Evolutionary conservation across 2,329 filamentous ascomycete species (phyloP).

Genomic region (Leptosphaerulina australis): DNA sequence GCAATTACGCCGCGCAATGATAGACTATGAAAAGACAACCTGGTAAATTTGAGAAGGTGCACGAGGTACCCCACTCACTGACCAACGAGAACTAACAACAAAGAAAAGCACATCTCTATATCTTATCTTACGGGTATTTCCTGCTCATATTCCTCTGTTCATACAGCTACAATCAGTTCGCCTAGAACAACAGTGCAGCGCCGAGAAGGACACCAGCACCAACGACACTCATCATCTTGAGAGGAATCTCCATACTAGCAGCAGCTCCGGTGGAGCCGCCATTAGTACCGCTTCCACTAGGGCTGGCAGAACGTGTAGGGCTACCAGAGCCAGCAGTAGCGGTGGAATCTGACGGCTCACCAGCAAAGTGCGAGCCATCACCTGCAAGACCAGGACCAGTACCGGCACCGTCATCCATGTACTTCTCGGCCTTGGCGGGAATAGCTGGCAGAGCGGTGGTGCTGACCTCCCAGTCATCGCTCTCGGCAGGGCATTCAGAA

Average conservation of each 20-base stretch:
- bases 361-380: slow-evolving; percentile 48
- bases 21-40: slow-evolving; percentile 2
- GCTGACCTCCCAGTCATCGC: slow-evolving; percentile 62
- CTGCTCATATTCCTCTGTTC: neutral
- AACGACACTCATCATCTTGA: slow-evolving; percentile 39
- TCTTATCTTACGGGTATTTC: slow-evolving; percentile 17
- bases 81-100: slow-evolving; percentile 8
- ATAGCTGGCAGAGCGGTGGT: slow-evolving; percentile 62
- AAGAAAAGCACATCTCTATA: slow-evolving; percentile 9
- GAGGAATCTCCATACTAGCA: slow-evolving; percentile 32
- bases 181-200: slow-evolving; percentile 40
- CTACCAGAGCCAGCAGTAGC: slow-evolving; percentile 39
- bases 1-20: slow-evolving; percentile 10
- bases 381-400: slow-evolving; percentile 62
- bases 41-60: neutral
- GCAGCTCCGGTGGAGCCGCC: slow-evolving; percentile 28
- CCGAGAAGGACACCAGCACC: slow-evolving; percentile 43
- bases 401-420: slow-evolving; percentile 63
- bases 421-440: slow-evolving; percentile 60
- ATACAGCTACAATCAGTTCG: slow-evolving; percentile 2
- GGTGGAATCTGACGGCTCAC: slow-evolving; percentile 35
- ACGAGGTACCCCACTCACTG: neutral
- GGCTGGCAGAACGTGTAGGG: slow-evolving; percentile 33
- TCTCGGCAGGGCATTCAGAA: slow-evolving; percentile 60
- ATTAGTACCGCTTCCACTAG: slow-evolving; percentile 10